Evolutionary conservation across 306 rosid species (phyloP).

Genomic region (Cucumis cinereus): DNA sequence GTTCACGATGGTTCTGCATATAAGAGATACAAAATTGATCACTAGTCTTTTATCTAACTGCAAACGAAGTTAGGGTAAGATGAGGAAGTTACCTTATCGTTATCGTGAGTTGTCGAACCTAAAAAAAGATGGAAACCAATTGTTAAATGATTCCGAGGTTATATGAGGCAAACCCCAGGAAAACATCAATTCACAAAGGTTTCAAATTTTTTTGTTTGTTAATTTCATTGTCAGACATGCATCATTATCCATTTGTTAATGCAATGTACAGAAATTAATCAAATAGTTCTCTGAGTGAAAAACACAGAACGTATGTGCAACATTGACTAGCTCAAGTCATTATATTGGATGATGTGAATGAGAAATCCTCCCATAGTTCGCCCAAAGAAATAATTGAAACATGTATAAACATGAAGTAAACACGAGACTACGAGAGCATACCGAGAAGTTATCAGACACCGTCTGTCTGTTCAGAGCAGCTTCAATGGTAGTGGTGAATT

Average conservation of each 20-base stretch:
- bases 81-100: constrained; percentile 54
- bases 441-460: constrained; percentile 70
- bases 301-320: neutral
- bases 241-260: neutral
- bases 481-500: constrained; percentile 75
- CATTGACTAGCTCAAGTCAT: neutral
- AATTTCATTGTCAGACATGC: neutral
- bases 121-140: constrained; percentile 22
- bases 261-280: neutral
- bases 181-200: neutral
- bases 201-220: neutral
- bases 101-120: constrained; percentile 89
- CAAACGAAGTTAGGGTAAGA: neutral
- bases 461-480: constrained; percentile 70
- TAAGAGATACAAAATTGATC: constrained; percentile 9
- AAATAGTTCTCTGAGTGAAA: neutral
- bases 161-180: neutral
- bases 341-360: neutral
- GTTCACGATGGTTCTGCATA: constrained; percentile 68
- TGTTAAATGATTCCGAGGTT: neutral
- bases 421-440: constrained; percentile 7
- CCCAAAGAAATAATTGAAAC: neutral
- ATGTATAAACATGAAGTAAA: neutral
- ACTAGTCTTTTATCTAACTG: constrained; percentile 11
- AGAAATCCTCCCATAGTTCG: neutral